Evolutionary conservation across 1,284 basidiomycete genomes (phyloP), one percentile per base, ranked within the genome.

Genomic region (Cryptococcus sp.): DNA sequence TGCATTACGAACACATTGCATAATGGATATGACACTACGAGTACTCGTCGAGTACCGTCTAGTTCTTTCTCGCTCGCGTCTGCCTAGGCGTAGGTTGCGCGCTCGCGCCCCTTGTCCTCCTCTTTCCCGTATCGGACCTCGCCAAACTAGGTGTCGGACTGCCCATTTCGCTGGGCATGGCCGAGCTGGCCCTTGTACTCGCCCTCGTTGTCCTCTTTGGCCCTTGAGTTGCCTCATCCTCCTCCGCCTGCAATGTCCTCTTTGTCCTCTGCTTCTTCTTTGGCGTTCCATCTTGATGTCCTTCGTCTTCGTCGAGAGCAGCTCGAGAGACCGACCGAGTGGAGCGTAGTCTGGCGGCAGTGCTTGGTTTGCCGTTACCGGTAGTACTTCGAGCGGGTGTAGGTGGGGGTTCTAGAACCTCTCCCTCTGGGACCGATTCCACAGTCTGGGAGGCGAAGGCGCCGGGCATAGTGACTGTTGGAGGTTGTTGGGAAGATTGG

Each of bases 131-230:
- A 18, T 12, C 34, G 14, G 34, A 11, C 11, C 34, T 45, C 22
- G 54, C 61, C 11, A 63, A 45, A 51, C 65, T 66, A 9, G 66
- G 66, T 24, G 68, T 69, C 31, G 68, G 69, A 54, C 62, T 66
- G 5, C 62, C 65, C 23, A 46, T 43, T 45, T 65, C 62, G 26
- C 57, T 60, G 2, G 57, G 54, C 19, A 52, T 46, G 7, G 49
- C 59, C 2, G 57, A 60, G 3, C 52, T 48, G 12, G 55, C 49
- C 43, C 56, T 48, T 3, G 40, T 31, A 37, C 43, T 35, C 16
- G 32, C 40, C 23, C 60, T 62, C 22, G 60, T 60, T 0, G 59
- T 56, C 23, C 56, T 50, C 5, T 58, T 47, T 14, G 31, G 40
- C 23, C 43, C 42, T 5, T 24, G 31, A 36, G 37, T 32, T 31